Evolutionary conservation across 2,329 filamentous ascomycete species (phyloP).

Genomic region (Fusarium tuaranense): DNA sequence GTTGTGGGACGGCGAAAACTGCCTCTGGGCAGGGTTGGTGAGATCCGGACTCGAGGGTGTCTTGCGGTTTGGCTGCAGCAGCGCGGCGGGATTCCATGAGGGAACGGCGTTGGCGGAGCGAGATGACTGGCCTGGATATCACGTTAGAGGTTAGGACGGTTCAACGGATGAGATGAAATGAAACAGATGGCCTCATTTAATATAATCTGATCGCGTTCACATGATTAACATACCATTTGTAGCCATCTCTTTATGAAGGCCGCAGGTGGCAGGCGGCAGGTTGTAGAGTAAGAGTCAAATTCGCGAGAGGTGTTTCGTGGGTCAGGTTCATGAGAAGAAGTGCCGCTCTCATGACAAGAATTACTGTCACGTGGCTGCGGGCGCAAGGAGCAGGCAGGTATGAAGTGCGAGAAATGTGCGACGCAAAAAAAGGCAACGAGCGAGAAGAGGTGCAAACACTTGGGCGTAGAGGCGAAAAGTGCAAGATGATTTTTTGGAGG

Average conservation of each 20-base stretch:
- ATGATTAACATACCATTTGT: conserved; percentile 44
- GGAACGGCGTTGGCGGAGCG: conserved; percentile 43
- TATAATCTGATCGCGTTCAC: background rate
- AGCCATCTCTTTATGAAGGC: conserved; percentile 46
- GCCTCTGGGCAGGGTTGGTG: conserved; percentile 41
- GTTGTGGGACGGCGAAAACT: conserved; percentile 37
- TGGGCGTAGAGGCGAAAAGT: conserved; percentile 5
- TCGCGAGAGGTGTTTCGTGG: background rate
- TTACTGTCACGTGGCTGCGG: conserved; percentile 6
- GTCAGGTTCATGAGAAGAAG: conserved; percentile 23
- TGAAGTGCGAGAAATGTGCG: background rate
- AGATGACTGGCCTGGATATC: conserved; percentile 42
- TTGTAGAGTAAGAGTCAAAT: conserved; percentile 38
- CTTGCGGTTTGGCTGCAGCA: conserved; percentile 54
- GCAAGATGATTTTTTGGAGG: conserved; percentile 11
- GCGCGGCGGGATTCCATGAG: conserved; percentile 56
- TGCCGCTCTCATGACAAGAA: conserved; percentile 40
- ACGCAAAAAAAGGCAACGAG: conserved; percentile 16
- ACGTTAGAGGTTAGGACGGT: conserved; percentile 26
- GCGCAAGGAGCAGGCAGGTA: background rate
- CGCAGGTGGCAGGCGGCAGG: conserved; percentile 35
- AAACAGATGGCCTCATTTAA: background rate
- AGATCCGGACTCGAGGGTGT: conserved; percentile 45
- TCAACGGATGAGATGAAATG: background rate
- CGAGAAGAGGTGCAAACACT: conserved; percentile 9